A percentile compares a stretch with the other conserved stretches of the same genome.
Conservation (phyloP, 225 moss, liverwort and hornwort genomes). For the Ulota crispa region DNA sequence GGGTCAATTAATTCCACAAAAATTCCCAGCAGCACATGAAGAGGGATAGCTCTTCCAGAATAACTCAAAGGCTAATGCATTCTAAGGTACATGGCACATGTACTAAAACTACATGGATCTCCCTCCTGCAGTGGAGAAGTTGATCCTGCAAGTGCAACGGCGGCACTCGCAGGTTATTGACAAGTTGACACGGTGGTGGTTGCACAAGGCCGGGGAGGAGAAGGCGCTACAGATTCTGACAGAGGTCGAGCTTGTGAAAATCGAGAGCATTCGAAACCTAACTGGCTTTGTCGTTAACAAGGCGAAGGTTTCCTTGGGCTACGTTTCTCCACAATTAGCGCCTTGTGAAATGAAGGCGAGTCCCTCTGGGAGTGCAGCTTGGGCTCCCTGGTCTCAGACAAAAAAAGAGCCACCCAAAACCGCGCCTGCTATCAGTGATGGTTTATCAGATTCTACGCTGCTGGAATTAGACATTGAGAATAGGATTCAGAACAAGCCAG, state of each 20-base stretch:
- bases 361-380: background rate
- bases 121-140: slow-evolving; percentile 23
- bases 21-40: background rate
- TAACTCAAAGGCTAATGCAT: background rate
- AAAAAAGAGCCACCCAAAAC: background rate
- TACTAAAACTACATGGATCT: background rate
- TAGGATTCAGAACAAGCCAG: background rate
- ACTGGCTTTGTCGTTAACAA: slow-evolving; percentile 7
- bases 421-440: background rate
- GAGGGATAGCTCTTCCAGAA: background rate
- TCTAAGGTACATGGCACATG: background rate
- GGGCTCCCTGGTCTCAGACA: background rate
- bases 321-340: background rate
- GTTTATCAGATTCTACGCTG: slow-evolving; percentile 8
- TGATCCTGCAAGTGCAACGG: slow-evolving; percentile 26
- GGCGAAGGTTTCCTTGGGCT: background rate
- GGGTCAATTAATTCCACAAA: too few relatives aligned
- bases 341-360: background rate
- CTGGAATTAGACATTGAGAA: background rate
- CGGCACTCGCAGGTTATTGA: slow-evolving; percentile 11
- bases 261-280: background rate
- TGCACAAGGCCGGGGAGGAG: slow-evolving; percentile 22
- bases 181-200: background rate
- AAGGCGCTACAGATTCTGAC: slow-evolving; percentile 9
- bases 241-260: background rate